Percentiles rank a stretch among this genome's conserved stretches.
Evolutionary conservation across 148 eudicot species (phyloP).

Genomic region (Polygonum maritimum): DNA sequence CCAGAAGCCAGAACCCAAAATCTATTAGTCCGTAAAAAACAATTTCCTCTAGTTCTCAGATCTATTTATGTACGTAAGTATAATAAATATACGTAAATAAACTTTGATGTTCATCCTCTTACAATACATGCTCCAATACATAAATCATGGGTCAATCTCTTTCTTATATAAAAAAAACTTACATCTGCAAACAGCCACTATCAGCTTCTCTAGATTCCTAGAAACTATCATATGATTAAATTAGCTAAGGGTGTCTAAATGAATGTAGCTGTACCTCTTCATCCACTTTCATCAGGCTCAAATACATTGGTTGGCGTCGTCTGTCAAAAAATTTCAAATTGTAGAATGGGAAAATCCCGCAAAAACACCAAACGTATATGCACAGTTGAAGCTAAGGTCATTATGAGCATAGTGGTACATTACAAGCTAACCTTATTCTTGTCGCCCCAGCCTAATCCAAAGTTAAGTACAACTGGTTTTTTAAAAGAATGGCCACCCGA

Average conservation of each 20-base stretch:
- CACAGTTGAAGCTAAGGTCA: background rate
- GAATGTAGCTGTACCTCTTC: background rate
- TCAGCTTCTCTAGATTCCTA: background rate
- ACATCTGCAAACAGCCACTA: background rate
- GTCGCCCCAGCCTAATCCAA: conserved; percentile 8
- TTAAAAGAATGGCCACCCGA: background rate
- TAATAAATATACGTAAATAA: background rate
- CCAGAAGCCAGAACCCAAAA: background rate
- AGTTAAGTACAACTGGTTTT: background rate
- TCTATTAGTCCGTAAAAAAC: background rate
- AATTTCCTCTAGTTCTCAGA: background rate
- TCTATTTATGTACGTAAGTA: background rate
- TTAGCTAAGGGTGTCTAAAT: background rate
- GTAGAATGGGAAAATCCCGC: background rate
- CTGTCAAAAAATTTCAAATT: background rate
- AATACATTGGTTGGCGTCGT: background rate
- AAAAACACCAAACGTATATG: background rate
- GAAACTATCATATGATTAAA: background rate
- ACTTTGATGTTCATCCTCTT: background rate
- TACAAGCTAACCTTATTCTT: conserved; percentile 10
- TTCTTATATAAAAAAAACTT: background rate
- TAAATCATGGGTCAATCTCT: background rate
- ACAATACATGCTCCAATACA: background rate
- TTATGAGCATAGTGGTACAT: background rate
- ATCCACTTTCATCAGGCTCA: background rate